Base-by-base conservation (phyloP, 169 alveolate genomes). In the Cryptosporidium canis region DNA sequence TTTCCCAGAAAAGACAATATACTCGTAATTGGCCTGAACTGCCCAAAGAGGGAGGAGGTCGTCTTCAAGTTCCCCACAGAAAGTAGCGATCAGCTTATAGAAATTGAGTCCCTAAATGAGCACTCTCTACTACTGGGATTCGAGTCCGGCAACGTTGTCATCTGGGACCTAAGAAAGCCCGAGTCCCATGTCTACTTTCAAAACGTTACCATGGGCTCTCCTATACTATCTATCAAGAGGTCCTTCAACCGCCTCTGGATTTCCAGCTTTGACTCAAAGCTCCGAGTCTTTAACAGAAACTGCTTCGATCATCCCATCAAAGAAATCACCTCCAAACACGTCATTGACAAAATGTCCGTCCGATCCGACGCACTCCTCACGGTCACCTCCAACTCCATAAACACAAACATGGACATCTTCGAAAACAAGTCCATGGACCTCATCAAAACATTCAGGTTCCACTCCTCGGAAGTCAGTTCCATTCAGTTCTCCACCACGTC, bases 161-260 rank as follows among this genome's bases (percentile, higher is more conserved):
- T 51, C n/a, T 70, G 84, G 84, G 84, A 70, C 53, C 21, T 44
- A 44, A 70, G 84, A 35, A 47, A 70, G 11, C 35, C 70, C 5
- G 24, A 70, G 1, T 55, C 84, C 8, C 51, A 39, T 66, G 82
- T n/a, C 5, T 24, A 24, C 18, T 37, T 39, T n/a, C 16, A 43
- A 7, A 66, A 39, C 21, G 43, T 66, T 1, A 24, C 82, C 4
- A 14, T 16, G 9, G 41, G 41, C 21, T 35, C 41, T 37, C 84
- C 84, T 5, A 70, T 70, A 51, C 16, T 70, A 14, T 70, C 67
- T 0, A 70, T 70, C 16, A 51, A 48, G 37, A 70, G 84, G 53
- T 61, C 84, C 14, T 18, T 21, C 21, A 70, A 70, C 33, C 55
- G 84, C 16, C 3, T 70, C 2, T 70, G 84, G 84, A 70, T 70